Evolutionary conservation across 2,329 filamentous ascomycete species (phyloP).

Genomic region (Juglanconis oblonga): DNA sequence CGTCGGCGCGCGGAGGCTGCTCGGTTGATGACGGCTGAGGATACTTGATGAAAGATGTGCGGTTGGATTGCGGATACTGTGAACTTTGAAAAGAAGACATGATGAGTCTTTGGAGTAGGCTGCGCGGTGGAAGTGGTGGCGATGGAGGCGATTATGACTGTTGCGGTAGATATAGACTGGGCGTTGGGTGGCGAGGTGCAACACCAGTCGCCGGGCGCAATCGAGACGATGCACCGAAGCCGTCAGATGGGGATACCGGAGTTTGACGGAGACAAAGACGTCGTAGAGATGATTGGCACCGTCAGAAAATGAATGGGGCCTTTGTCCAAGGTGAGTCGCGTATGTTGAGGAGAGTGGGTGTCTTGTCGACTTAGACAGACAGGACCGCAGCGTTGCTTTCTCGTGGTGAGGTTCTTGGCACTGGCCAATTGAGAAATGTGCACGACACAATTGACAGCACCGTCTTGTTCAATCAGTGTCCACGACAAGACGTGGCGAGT

Average conservation of each 20-base stretch:
- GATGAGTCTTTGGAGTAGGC: not conserved
- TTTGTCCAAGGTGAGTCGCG: no score
- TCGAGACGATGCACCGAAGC: conserved; percentile 1
- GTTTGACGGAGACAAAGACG: conserved; percentile 1
- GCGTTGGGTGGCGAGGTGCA: not conserved
- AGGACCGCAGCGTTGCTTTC: no score
- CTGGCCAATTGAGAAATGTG: not conserved
- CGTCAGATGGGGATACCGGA: not conserved
- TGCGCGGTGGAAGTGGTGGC: not conserved
- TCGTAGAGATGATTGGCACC: not conserved
- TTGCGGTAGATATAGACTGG: not conserved
- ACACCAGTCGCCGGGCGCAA: not conserved
- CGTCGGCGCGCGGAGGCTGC: not conserved
- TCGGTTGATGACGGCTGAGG: not conserved
- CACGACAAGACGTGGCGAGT: not conserved
- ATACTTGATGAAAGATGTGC: no score
- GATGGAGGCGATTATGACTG: not conserved
- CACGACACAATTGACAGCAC: not conserved
- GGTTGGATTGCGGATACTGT: not conserved
- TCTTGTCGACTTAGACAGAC: no score
- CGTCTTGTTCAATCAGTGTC: not conserved
- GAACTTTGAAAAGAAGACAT: not conserved
- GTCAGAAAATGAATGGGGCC: not conserved
- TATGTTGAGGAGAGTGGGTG: no score
- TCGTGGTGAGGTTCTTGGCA: no score